A percentile compares a stretch with the other conserved stretches of the same genome.
phyloP scores from a whole-genome alignment of 2,329 filamentous ascomycete genomes.

The Aspergillus aculeatus region DNA sequence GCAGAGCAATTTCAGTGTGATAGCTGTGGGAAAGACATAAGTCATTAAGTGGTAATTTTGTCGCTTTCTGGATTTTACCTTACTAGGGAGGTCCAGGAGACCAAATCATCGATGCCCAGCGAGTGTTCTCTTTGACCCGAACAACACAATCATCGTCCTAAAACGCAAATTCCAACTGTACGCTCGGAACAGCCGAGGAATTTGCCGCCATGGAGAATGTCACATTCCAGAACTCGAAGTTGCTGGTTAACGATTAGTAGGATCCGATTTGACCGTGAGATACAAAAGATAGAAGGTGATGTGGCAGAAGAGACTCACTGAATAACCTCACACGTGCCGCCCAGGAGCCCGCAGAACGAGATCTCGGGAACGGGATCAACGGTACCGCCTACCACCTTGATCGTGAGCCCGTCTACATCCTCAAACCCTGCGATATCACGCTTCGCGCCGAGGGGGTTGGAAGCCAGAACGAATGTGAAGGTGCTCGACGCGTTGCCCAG shows the following conservation, averaged over 20 bases:
- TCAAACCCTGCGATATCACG: slow-evolving; percentile 11
- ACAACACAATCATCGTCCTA: not conserved
- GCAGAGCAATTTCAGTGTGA: too few relatives aligned
- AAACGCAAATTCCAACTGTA: slow-evolving; percentile 4
- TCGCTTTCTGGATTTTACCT: too few relatives aligned
- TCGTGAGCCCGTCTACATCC: slow-evolving; percentile 16
- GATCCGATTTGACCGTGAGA: too few relatives aligned
- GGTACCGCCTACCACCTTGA: slow-evolving; percentile 15
- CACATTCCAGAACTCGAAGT: slow-evolving; percentile 14
- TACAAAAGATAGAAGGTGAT: not conserved
- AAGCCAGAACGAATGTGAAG: slow-evolving; percentile 29
- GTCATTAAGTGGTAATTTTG: too few relatives aligned
- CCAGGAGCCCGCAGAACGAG: slow-evolving; percentile 11
- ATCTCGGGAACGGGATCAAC: slow-evolving; percentile 14
- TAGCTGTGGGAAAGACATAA: too few relatives aligned
- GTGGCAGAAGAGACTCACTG: slow-evolving; percentile 3
- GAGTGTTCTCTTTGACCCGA: too few relatives aligned
- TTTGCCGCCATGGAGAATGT: slow-evolving; percentile 8
- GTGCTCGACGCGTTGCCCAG: slow-evolving; percentile 32
- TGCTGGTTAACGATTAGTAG: not conserved
- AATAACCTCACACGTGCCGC: slow-evolving; percentile 13
- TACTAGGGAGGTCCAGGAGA: too few relatives aligned
- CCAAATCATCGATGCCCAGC: too few relatives aligned
- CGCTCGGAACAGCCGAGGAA: not conserved
- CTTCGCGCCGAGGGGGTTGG: slow-evolving; percentile 16